Percentiles rank a stretch among this genome's conserved stretches.
These are phyloP conservation scores for Talaromyces nanjingensis DNA, from an alignment of 495 filamentous ascomycete species.

Conservation along the genomic window DNA sequence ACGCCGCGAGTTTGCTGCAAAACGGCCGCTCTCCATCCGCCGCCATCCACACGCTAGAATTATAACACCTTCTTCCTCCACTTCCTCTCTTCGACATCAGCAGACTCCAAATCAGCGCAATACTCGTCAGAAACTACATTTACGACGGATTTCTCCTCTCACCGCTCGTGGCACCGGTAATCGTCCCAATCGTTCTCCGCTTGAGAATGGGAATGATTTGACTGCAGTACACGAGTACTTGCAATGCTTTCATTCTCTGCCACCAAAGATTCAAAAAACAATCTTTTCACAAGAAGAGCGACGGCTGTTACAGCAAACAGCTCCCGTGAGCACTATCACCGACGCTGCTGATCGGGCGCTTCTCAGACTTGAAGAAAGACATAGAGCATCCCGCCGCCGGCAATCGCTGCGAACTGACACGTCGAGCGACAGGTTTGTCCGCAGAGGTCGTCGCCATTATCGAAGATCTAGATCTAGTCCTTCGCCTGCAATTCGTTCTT, in stretches of 20 bases:
- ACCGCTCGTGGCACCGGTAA: not conserved
- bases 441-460: not conserved
- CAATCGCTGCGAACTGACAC: not conserved
- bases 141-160: conserved; percentile 9
- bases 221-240: conserved; percentile 51
- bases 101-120: not conserved
- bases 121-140: conserved; percentile 7
- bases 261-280: conserved; percentile 62
- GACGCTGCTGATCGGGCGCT: conserved; percentile 67
- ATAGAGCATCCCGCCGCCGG: conserved; percentile 3
- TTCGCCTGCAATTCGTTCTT: conserved; percentile 12
- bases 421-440: conserved; percentile 6
- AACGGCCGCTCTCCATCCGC: not conserved
- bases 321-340: conserved; percentile 47
- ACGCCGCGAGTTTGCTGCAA: not conserved
- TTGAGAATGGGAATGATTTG: conserved; percentile 23
- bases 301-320: conserved; percentile 34
- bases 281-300: conserved; percentile 73
- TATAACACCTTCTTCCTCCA: conserved; percentile 2
- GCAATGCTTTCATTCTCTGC: conserved; percentile 62
- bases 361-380: conserved; percentile 35
- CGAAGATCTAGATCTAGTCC: conserved; percentile 12
- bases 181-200: conserved; percentile 15
- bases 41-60: not conserved
- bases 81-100: conserved; percentile 8